Evolutionary conservation across 1,284 basidiomycete species (phyloP).

Genomic region (Albatrellus sp.): DNA sequence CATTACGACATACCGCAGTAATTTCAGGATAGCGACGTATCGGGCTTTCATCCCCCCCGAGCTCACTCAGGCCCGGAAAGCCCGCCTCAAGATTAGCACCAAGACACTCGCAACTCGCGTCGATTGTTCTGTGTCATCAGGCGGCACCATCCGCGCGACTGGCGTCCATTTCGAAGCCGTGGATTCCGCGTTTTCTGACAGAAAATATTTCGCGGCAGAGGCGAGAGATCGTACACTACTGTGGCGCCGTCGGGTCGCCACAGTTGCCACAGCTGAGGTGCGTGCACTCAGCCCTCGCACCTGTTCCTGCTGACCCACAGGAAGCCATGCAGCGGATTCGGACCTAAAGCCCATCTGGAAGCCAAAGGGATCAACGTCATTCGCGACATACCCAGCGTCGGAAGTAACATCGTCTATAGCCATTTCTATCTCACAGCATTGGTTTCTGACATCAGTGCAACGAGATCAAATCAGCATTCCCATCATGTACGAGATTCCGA

Average conservation of each 20-base stretch:
- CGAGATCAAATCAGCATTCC: slow-evolving; percentile 22
- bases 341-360: slow-evolving; percentile 40
- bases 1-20: neutral
- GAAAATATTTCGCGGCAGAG: slow-evolving; percentile 8
- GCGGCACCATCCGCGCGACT: neutral
- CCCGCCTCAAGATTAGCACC: slow-evolving; percentile 1
- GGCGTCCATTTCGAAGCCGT: slow-evolving; percentile 6
- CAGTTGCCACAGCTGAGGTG: slow-evolving; percentile 16
- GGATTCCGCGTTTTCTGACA: neutral
- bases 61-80: neutral
- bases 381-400: slow-evolving; percentile 45
- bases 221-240: slow-evolving; percentile 18
- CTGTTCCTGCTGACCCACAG: too few relatives aligned
- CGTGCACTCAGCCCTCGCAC: slow-evolving; percentile 45
- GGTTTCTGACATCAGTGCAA: too few relatives aligned
- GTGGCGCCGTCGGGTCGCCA: slow-evolving; percentile 19
- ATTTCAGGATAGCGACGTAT: neutral
- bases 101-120: slow-evolving; percentile 1
- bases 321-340: too few relatives aligned
- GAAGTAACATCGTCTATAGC: too few relatives aligned
- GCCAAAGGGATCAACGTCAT: slow-evolving; percentile 36
- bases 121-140: neutral
- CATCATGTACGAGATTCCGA: slow-evolving; percentile 16
- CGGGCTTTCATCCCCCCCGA: slow-evolving; percentile 1
- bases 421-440: too few relatives aligned